Base-by-base conservation (phyloP, 139 green algal genomes). In the Tetradesmus obliquus region DNA sequence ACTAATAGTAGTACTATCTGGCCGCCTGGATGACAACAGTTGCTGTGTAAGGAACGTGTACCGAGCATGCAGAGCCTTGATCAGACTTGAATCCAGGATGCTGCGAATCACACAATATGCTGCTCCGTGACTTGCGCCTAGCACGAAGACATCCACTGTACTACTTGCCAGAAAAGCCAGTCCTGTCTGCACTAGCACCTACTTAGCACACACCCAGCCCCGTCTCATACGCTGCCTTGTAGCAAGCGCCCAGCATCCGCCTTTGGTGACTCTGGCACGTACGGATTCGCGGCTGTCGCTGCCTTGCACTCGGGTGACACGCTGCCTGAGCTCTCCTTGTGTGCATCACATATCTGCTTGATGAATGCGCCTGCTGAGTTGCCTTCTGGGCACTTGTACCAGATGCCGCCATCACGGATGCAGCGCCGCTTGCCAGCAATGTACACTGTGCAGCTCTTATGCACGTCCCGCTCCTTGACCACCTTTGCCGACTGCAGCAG, bases 361-460 rank as follows among this genome's bases (percentile, higher is more conserved):
- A 84, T 71, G 54, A 90, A 90, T 0, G 51, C 69, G 3, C 12
- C 71, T 9, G 55, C 53, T 13, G 53, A 19, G 19, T 55, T 57
- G 76, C 86, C 86, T 13, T 15, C 86, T 24, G 53, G 53, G 24
- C 88, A 91, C 22, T 87, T 19, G 17, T 86, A 86, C 57, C 58
- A 91, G 55, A n/a, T 74, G 55, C 55, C 76, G 51, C 88, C 88
- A 72, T 91, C 88, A 2, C 88, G 51, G 55, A 91, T 86, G 55
- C 88, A 91, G 22, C 88, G 76, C 54, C 66, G 66, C 55, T 81
- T 62, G 24, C 88, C 88, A 62, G 9, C 88, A 51, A 91, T 79
- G 55, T 72, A 87, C 4, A 91, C 57, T 9, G 88, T 91, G 55
- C 88, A 91, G 76, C 76, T 87, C 76, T 87, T 91, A 1, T 62